Evolutionary conservation across 2,329 filamentous ascomycete genomes (phyloP).

Genomic region (Orbilia blumenaviensis): DNA sequence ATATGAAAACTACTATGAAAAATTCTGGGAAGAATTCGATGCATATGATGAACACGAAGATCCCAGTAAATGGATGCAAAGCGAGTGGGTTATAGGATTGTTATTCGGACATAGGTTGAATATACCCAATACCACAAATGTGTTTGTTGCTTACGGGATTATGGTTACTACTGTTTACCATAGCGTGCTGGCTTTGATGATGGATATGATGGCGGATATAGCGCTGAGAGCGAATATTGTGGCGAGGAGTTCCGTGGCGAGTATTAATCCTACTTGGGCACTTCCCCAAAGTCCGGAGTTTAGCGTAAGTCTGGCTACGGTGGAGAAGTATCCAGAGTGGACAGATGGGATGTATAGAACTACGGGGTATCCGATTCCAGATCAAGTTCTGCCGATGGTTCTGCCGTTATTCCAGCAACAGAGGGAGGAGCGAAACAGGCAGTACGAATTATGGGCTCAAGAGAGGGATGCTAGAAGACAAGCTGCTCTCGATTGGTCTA

Average conservation of each 20-base stretch:
- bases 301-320: not conserved
- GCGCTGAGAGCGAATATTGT: constrained; percentile 14
- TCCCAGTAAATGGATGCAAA: not conserved
- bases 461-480: not conserved
- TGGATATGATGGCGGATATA: constrained; percentile 47
- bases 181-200: constrained; percentile 18
- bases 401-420: not conserved
- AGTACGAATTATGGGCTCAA: not conserved
- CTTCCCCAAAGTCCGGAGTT: not conserved
- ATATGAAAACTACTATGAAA: constrained; percentile 14
- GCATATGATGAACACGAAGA: not conserved
- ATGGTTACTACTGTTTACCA: constrained; percentile 3
- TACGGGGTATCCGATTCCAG: constrained; percentile 16
- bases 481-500: not conserved
- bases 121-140: not conserved
- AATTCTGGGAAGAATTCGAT: constrained; percentile 6
- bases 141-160: constrained; percentile 9
- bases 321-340: constrained; percentile 35
- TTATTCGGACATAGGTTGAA: not conserved
- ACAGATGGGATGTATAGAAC: constrained; percentile 14
- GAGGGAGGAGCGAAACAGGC: not conserved
- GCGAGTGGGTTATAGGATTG: not conserved
- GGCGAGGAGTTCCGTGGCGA: not conserved
- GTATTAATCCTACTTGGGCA: constrained; percentile 1
- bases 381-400: not conserved